Base-by-base conservation (phyloP, 352 stramenopile genomes). In the Phytophthora quininea region DNA sequence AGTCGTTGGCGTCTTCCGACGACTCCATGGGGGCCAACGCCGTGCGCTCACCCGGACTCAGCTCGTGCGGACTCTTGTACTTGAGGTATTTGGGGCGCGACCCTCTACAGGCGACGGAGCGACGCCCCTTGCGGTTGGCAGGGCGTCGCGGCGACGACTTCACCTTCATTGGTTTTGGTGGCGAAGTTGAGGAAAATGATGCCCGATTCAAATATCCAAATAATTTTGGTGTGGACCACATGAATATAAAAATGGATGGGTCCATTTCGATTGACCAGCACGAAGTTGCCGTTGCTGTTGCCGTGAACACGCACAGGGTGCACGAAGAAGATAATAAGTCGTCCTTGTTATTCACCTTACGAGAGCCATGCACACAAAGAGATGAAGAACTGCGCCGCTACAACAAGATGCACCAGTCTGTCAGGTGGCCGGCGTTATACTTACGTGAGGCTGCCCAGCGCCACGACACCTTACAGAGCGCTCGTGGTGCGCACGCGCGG, bases 401-500 rank as follows among this genome's bases (percentile, higher is more conserved):
- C 7, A 15, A 33, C n/a, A 7, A 15, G n/a, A 8, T 14, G 14
- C 50, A 46, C 30, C 50, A 46, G 50, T 14, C 15, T 29, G 19
- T 24, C 19, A 24, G 19, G 19, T 24, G 19, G 19, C 19, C 19
- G 19, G 19, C 19, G 19, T 24, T 24, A 24, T 71, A 71, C 58
- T 71, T 71, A 68, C 47, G 52, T 49, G 47, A 61, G 35, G 32
- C 42, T n/a, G 11, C 37, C 8, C 15, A 24, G 19, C 19, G 19
- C 19, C 19, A 24, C 19, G 19, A 24, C 19, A 24, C 19, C 57
- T 67, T 86, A 91, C 30, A 91, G 67, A 33, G 80, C 79, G 64
- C 69, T 91, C 42, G 68, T 50, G 30, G 73, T 69, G 59, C 74
- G 73, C 42, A 45, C 58, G 31, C 62, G 58, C 45, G 83, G 80